These are phyloP conservation scores for Candolleomyces aberdarensis DNA, from an alignment of 768 basidiomycete species.

Conservation along the genomic window DNA sequence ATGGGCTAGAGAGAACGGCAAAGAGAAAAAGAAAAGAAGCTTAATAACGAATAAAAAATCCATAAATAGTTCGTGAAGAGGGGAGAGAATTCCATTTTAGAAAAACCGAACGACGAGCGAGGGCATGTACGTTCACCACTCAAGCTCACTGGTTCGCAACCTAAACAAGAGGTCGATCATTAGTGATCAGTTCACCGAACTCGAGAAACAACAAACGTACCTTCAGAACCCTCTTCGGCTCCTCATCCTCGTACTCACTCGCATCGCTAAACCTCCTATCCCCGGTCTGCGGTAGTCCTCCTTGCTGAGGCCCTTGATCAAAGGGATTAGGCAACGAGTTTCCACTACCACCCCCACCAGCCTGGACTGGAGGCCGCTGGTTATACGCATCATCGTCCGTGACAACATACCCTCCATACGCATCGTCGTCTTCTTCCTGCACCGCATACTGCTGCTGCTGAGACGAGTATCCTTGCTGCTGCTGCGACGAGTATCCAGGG, in stretches of 20 bases:
- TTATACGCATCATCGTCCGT: background rate
- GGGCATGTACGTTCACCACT: no score
- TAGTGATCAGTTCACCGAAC: no score
- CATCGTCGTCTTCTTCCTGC: background rate
- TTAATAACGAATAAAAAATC: no score
- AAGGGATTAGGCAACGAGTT: slow-evolving; percentile 18
- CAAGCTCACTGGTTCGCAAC: no score
- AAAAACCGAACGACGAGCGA: no score
- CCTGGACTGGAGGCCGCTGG: background rate
- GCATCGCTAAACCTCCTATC: slow-evolving; percentile 13
- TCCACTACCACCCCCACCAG: background rate
- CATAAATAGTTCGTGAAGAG: no score
- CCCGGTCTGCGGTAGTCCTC: background rate
- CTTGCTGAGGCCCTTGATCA: slow-evolving; percentile 7
- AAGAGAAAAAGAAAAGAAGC: no score
- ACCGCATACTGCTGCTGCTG: background rate
- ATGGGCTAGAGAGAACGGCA: no score
- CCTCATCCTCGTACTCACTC: slow-evolving; percentile 19
- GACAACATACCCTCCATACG: no score
- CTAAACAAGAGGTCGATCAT: no score
- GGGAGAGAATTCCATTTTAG: no score
- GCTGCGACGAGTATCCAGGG: background rate
- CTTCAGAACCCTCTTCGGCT: slow-evolving; percentile 30
- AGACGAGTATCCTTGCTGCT: background rate
- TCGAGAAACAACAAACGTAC: slow-evolving; percentile 14